Evolutionary conservation across 805 yeast genomes (phyloP), one percentile per base, ranked within the genome.

Genomic region (Kodamaea hsintzibuensis): DNA sequence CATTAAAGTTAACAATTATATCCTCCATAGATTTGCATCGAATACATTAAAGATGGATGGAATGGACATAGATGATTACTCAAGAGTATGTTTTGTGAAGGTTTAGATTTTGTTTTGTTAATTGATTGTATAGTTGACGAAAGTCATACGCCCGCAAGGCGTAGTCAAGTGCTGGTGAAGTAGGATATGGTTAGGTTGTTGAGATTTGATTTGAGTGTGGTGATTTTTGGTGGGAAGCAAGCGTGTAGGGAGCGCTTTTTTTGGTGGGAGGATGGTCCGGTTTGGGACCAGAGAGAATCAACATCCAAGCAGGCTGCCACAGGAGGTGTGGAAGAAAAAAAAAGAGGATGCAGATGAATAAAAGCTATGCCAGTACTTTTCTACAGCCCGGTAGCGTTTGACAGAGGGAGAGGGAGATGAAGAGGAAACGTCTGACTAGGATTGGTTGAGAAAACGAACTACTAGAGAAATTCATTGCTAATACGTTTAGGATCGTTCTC

Each of bases 61-160:
- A 53, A 83, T 84, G 84, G 88, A 84, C 60, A 76, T 82, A 58
- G 89, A 83, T 65, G 84, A 82, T 59, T 81, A 80, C 62, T 74
- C 83, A 66, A 81, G 85, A 69, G 86, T 81, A 80, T 69, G 84
- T 79, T 53, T 38, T 40, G 17, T 16, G 44, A 40, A 16, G 25
- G 44, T 19, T 14, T 40, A 17, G 44, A 40, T 16, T 40, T 40
- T 40, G 17, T 17, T 25, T 45, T 30, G 39, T 33, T 33, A 22
- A 17, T 35, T 47, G 50, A 39, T 47, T 47, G 50, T 16, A 22
- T 35, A 19, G 44, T 47, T 47, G 19, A 37, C 35, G 50, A 16
- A 14, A 10, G 25, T 22, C 25, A 22, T 13, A 30, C 10, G 19
- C 44, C 8, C 44, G 4, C 5, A 13, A 16, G 44, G 44, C 44